Percentiles rank a stretch among this genome's conserved stretches.
These are phyloP conservation scores for Curvularia verruculosa DNA, from an alignment of 2,329 filamentous ascomycete species.

Conservation along the genomic window DNA sequence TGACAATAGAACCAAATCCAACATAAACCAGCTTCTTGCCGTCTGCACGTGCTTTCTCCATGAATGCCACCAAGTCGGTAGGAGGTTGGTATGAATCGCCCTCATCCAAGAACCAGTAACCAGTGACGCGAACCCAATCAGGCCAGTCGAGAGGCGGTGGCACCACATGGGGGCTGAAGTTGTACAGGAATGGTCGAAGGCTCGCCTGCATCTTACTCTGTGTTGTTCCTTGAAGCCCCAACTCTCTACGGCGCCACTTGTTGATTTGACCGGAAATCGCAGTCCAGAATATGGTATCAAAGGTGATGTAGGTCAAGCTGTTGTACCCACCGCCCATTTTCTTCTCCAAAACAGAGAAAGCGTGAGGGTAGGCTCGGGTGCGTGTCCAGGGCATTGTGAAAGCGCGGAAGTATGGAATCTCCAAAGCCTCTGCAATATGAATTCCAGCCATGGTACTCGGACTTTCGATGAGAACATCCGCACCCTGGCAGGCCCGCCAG, in stretches of 20 bases:
- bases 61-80: constrained; percentile 77
- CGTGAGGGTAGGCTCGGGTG: constrained; percentile 93
- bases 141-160: constrained; percentile 92
- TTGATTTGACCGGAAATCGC: constrained; percentile 91
- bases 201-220: constrained; percentile 93
- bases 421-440: constrained; percentile 91
- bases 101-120: constrained; percentile 97
- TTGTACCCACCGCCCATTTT: constrained; percentile 97
- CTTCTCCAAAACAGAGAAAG: constrained; percentile 88
- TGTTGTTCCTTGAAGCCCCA: constrained; percentile 79
- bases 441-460: constrained; percentile 97
- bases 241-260: constrained; percentile 81
- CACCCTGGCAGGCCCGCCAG: constrained; percentile 82
- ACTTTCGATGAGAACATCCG: constrained; percentile 90
- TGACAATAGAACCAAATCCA: constrained; percentile 94
- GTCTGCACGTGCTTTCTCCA: constrained; percentile 78
- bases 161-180: constrained; percentile 94
- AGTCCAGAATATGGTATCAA: constrained; percentile 97
- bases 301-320: constrained; percentile 92
- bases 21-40: constrained; percentile 94
- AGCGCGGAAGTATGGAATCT: constrained; percentile 93
- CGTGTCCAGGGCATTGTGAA: constrained; percentile 99
- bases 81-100: constrained; percentile 72
- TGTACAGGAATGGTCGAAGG: constrained; percentile 98
- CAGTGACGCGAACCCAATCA: constrained; percentile 96